These are phyloP conservation scores for Podospora appendiculata DNA, from an alignment of 495 filamentous ascomycete species.

Conservation along the genomic window DNA sequence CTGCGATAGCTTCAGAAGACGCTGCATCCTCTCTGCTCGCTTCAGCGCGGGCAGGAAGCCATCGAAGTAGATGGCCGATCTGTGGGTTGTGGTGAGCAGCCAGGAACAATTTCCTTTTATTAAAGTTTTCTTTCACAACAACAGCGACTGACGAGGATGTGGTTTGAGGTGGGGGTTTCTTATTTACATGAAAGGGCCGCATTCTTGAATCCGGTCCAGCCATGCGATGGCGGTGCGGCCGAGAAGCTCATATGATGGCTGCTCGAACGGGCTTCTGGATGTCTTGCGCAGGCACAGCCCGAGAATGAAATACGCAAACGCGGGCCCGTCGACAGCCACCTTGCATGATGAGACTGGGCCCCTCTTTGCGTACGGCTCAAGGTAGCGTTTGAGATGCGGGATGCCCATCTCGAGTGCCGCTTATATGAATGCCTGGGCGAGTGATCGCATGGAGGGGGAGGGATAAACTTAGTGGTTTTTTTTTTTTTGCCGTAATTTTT, in stretches of 20 bases:
- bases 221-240: constrained; percentile 52
- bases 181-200: constrained; percentile 50
- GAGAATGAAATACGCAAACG: constrained; percentile 64
- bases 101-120: not conserved
- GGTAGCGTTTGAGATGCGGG: constrained; percentile 47
- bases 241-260: constrained; percentile 55
- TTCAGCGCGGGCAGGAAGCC: constrained; percentile 54
- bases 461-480: too few species aligned
- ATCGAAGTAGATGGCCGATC: constrained; percentile 67
- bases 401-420: constrained; percentile 59
- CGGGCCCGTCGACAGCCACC: constrained; percentile 69
- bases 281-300: constrained; percentile 40
- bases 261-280: constrained; percentile 34
- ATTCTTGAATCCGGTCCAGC: constrained; percentile 44
- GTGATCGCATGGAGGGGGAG: not conserved
- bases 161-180: not conserved
- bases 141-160: not conserved
- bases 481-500: too few species aligned
- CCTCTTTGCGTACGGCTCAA: constrained; percentile 50
- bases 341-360: constrained; percentile 32
- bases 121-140: too few species aligned
- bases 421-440: not conserved
- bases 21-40: constrained; percentile 18
- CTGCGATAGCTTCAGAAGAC: constrained; percentile 13
- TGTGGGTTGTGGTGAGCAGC: constrained; percentile 16